phyloP scores from a whole-genome alignment of 306 rosid species.

The Fagus crenata region DNA sequence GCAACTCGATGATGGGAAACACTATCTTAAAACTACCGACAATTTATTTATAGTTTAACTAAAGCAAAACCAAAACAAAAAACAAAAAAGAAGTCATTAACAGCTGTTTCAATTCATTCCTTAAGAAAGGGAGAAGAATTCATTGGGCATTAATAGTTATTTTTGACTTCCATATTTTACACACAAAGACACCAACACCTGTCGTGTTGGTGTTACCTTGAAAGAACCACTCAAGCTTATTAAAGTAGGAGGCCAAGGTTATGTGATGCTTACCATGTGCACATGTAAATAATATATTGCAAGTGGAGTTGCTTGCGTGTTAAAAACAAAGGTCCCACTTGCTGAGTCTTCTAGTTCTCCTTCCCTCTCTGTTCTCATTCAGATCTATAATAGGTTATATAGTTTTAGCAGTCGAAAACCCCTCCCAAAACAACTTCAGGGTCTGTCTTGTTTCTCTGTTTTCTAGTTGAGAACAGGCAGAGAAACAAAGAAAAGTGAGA shows the following conservation, averaged over 20 bases:
- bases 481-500: constrained; percentile 10
- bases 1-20: no score
- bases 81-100: no score
- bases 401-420: constrained; percentile 30
- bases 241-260: not conserved
- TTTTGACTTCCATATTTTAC: no score
- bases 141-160: no score
- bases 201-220: not conserved
- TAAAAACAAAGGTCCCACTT: constrained; percentile 33
- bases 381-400: constrained; percentile 43
- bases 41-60: no score
- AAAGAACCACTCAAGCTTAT: not conserved
- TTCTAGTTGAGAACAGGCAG: constrained; percentile 5
- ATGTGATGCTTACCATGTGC: not conserved
- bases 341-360: constrained; percentile 27
- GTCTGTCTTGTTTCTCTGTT: constrained; percentile 11
- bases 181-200: no score
- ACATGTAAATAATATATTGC: constrained; percentile 9
- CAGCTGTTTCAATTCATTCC: no score
- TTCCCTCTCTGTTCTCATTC: constrained; percentile 26
- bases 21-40: no score
- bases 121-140: no score
- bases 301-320: constrained; percentile 42
- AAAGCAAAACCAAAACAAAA: no score
- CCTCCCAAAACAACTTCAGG: constrained; percentile 15